These are phyloP conservation scores for Rhododendron griersonianum DNA, from an alignment of 148 eudicot genomes.

Conservation along the genomic window DNA sequence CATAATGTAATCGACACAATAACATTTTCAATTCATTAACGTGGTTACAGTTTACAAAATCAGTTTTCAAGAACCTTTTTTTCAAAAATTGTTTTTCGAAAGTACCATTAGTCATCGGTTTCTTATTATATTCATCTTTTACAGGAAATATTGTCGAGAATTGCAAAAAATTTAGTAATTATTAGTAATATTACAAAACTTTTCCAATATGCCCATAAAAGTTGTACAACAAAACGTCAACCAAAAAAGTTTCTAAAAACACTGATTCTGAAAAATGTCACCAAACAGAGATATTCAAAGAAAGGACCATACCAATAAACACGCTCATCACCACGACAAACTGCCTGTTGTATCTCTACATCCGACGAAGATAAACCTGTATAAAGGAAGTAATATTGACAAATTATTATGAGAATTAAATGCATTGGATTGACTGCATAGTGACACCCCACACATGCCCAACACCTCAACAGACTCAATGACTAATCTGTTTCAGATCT, in stretches of 20 bases:
- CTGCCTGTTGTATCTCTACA: slow-evolving; percentile 6
- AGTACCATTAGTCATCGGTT: background rate
- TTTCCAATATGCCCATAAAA: background rate
- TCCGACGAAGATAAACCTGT: slow-evolving; percentile 24
- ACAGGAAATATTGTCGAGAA: background rate
- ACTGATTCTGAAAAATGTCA: background rate
- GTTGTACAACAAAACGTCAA: background rate
- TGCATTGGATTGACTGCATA: background rate
- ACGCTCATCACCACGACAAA: slow-evolving; percentile 18
- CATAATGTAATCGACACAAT: background rate
- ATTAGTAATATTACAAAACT: background rate
- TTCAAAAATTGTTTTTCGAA: background rate
- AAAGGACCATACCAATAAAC: slow-evolving; percentile 24
- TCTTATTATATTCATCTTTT: background rate
- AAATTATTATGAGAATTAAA: slow-evolving; percentile 3
- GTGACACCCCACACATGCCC: background rate
- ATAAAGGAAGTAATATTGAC: background rate
- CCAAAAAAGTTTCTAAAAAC: background rate
- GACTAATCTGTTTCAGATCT: background rate
- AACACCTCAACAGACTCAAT: background rate
- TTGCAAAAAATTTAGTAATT: background rate
- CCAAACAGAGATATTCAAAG: background rate
- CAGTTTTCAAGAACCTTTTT: background rate
- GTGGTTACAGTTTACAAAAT: background rate
- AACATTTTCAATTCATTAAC: background rate